Evolutionary conservation across 306 rosid genomes (phyloP).

Genomic region (Cucurbita moschata): DNA sequence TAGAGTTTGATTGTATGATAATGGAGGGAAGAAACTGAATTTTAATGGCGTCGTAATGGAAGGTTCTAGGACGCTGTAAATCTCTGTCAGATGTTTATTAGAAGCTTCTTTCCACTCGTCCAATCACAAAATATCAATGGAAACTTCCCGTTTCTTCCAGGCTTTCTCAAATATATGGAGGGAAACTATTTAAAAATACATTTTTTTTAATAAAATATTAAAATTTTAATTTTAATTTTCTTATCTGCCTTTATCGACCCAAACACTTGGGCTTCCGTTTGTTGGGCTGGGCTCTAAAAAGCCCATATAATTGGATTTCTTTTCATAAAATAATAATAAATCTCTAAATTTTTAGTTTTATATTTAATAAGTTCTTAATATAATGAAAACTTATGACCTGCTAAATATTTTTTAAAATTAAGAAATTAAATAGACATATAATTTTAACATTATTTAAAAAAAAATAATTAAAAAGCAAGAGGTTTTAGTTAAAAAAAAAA

Average conservation of each 20-base stretch:
- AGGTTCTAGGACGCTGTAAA: not conserved
- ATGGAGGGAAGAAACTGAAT: not conserved
- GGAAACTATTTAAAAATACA: not conserved
- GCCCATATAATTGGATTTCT: not conserved
- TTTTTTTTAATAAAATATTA: not conserved
- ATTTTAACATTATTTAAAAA: too few species aligned
- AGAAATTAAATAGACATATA: too few species aligned
- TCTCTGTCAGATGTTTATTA: not conserved
- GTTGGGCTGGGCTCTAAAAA: not conserved
- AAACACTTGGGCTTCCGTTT: not conserved
- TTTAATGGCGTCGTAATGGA: conserved; percentile 6
- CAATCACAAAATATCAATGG: not conserved
- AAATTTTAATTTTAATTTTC: not conserved
- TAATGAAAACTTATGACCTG: too few species aligned
- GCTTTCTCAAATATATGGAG: not conserved
- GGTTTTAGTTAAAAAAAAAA: not conserved
- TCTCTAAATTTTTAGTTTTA: too few species aligned
- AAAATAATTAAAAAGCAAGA: not conserved
- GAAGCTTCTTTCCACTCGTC: not conserved
- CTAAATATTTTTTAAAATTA: too few species aligned
- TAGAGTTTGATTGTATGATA: not conserved
- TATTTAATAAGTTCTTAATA: too few species aligned
- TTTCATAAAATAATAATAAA: too few species aligned
- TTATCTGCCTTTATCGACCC: not conserved
- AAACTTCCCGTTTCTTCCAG: not conserved